Conservation (phyloP, 2,329 filamentous ascomycete species). For the Lecanicillium sp. region DNA sequence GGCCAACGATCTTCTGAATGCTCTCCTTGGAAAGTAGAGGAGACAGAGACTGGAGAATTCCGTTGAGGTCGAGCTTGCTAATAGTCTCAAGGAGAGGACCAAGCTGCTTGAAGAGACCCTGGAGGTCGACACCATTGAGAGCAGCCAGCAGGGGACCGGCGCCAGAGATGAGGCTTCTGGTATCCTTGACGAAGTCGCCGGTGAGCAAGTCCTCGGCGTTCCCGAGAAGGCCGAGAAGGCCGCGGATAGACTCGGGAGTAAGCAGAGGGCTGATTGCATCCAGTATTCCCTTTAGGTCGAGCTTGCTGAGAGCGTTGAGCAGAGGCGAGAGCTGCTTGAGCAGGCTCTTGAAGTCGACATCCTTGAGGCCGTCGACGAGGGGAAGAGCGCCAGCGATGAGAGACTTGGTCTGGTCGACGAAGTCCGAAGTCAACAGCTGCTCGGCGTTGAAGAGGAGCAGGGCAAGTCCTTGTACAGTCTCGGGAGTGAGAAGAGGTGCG, state of each 20-base stretch:
- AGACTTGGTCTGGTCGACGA: constrained; percentile 24
- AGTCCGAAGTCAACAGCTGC: constrained; percentile 22
- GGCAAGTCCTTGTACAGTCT: constrained; percentile 26
- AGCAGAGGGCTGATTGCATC: constrained; percentile 29
- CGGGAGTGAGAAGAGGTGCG: constrained; percentile 22
- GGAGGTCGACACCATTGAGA: constrained; percentile 32
- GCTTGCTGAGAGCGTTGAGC: constrained; percentile 25
- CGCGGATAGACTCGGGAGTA: constrained; percentile 28
- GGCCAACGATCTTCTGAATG: constrained; percentile 26
- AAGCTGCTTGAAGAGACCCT: constrained; percentile 29
- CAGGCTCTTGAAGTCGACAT: constrained; percentile 22
- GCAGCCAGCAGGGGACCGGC: constrained; percentile 32
- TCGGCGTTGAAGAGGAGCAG: constrained; percentile 26
- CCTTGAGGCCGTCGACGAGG: constrained; percentile 13
- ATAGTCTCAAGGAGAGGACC: constrained; percentile 32
- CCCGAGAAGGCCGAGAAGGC: constrained; percentile 29
- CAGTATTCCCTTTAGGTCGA: constrained; percentile 31
- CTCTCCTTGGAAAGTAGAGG: constrained; percentile 36
- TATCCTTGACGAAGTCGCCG: constrained; percentile 35
- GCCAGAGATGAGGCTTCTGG: constrained; percentile 31
- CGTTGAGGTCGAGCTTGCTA: constrained; percentile 28
- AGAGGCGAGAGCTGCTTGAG: constrained; percentile 25
- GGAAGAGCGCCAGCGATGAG: constrained; percentile 23
- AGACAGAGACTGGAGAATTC: constrained; percentile 29
- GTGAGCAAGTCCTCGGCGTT: constrained; percentile 35